A percentile compares a stretch with the other conserved stretches of the same genome.
These are phyloP conservation scores for Crotalaria pallida DNA, from an alignment of 306 rosid species.

Conservation along the genomic window DNA sequence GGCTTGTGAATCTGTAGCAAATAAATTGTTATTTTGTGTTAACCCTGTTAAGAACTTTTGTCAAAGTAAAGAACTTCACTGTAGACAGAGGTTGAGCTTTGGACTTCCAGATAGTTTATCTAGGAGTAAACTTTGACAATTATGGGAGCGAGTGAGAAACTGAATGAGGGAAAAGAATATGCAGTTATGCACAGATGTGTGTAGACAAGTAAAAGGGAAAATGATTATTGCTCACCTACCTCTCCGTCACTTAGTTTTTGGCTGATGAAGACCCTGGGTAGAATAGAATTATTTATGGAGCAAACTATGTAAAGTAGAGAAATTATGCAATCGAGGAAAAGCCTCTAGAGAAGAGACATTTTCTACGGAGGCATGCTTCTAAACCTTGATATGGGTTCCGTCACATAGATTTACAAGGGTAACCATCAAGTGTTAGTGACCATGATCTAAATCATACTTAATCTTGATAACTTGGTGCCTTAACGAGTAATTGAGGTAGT, in stretches of 20 bases:
- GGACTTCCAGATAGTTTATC: neutral
- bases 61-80: neutral
- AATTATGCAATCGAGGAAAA: neutral
- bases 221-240: neutral
- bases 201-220: neutral
- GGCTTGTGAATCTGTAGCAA: neutral
- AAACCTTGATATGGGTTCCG: neutral
- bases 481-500: neutral
- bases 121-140: neutral
- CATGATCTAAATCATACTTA: neutral
- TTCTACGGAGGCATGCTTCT: neutral
- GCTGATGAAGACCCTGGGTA: neutral
- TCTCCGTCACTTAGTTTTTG: neutral
- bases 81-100: neutral
- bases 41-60: conserved; percentile 6
- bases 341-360: neutral
- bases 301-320: neutral
- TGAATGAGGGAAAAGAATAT: neutral
- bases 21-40: neutral
- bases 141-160: neutral
- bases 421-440: neutral
- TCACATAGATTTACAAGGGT: neutral
- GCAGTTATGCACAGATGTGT: neutral
- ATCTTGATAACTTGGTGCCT: neutral
- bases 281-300: neutral